A percentile compares a stretch with the other conserved stretches of the same genome.
These are phyloP conservation scores for Simmondsia chinensis DNA, from an alignment of 148 eudicot species.

Conservation along the genomic window DNA sequence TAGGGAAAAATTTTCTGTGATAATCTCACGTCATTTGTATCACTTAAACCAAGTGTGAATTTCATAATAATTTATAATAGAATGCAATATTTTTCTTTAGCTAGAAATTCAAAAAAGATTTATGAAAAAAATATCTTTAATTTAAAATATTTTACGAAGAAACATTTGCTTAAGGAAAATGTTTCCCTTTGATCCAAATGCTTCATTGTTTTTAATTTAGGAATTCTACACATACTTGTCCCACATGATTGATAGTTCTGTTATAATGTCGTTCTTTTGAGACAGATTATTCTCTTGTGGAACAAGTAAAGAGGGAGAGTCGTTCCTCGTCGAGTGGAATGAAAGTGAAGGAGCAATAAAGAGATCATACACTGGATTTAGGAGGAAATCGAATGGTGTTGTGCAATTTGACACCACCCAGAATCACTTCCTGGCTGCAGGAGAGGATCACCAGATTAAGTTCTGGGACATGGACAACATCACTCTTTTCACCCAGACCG, in stretches of 20 bases:
- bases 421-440: slow-evolving; percentile 85
- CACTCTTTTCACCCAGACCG: slow-evolving; percentile 44
- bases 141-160: too few relatives aligned
- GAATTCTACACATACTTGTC: too few relatives aligned
- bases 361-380: slow-evolving; percentile 66
- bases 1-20: too few relatives aligned
- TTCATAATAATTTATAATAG: too few relatives aligned
- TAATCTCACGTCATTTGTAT: too few relatives aligned
- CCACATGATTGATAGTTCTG: background rate
- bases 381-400: slow-evolving; percentile 67
- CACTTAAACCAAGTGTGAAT: too few relatives aligned
- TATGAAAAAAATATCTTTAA: too few relatives aligned
- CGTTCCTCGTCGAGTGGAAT: slow-evolving; percentile 90
- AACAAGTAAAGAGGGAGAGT: slow-evolving; percentile 90
- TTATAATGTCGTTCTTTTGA: background rate
- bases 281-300: slow-evolving; percentile 91
- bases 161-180: too few relatives aligned
- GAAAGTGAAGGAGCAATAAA: slow-evolving; percentile 93
- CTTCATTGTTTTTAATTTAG: too few relatives aligned
- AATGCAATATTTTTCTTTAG: too few relatives aligned
- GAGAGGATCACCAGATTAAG: slow-evolving; percentile 84
- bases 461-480: slow-evolving; percentile 89
- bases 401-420: slow-evolving; percentile 90
- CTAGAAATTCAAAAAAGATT: too few relatives aligned
- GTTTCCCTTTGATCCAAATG: too few relatives aligned